Evolutionary conservation across 1,284 basidiomycete genomes (phyloP).

Genomic region (Cystobasidium sp.): DNA sequence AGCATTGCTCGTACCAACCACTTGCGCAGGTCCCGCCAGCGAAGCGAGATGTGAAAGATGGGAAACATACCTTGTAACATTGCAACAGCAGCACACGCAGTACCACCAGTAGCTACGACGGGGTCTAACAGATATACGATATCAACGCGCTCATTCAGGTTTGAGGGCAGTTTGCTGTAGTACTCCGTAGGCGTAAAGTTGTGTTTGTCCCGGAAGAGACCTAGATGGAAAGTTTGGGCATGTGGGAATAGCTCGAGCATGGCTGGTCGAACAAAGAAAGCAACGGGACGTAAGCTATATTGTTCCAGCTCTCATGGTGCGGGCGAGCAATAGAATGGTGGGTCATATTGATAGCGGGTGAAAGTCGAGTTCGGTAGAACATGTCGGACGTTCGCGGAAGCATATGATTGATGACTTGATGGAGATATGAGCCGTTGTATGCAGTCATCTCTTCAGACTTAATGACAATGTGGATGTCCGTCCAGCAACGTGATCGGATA

Average conservation of each 20-base stretch:
- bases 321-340: too few species aligned
- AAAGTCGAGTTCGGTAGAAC: not conserved
- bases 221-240: slow-evolving; percentile 87
- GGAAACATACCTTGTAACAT: slow-evolving; percentile 64
- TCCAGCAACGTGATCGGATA: slow-evolving; percentile 21
- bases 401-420: not conserved
- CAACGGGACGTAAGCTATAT: not conserved
- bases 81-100: slow-evolving; percentile 78
- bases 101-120: slow-evolving; percentile 91
- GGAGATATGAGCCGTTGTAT: not conserved
- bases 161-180: slow-evolving; percentile 85
- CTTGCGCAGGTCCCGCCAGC: too few species aligned
- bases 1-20: too few species aligned
- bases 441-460: not conserved
- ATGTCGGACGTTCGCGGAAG: not conserved
- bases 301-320: too few species aligned
- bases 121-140: slow-evolving; percentile 82
- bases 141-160: slow-evolving; percentile 63
- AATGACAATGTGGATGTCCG: not conserved
- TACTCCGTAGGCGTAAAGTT: slow-evolving; percentile 61
- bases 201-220: slow-evolving; percentile 88
- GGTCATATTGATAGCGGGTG: too few species aligned
- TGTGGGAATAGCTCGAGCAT: slow-evolving; percentile 79
- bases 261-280: slow-evolving; percentile 50
- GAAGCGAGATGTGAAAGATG: not conserved